A percentile compares a stretch with the other conserved stretches of the same genome.
These are phyloP conservation scores for Selaginella tamariscina DNA, from an alignment of 75 land plant genomes.

Conservation along the genomic window DNA sequence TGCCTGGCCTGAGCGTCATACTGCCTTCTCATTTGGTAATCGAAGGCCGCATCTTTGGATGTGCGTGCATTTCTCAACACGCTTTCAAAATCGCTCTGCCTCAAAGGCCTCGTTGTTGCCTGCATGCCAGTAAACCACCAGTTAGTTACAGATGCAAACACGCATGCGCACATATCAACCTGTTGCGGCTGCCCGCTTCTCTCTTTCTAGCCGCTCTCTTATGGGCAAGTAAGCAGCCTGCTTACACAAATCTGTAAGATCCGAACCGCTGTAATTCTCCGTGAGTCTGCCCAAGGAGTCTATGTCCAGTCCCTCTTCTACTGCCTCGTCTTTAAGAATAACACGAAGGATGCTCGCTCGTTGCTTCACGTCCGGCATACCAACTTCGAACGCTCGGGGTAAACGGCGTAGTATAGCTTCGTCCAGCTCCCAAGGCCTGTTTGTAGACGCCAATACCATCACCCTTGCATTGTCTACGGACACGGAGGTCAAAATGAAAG, in stretches of 20 bases:
- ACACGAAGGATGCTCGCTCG: slow-evolving; percentile 73
- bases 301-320: slow-evolving; percentile 51
- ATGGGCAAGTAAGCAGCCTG: slow-evolving; percentile 88
- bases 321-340: slow-evolving; percentile 68
- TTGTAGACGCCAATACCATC: slow-evolving; percentile 98
- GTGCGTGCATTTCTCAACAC: slow-evolving; percentile 2
- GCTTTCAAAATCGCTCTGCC: background rate
- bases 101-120: background rate
- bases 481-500: slow-evolving; percentile 4
- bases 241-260: slow-evolving; percentile 79
- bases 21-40: background rate
- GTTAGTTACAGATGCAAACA: background rate
- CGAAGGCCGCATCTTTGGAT: slow-evolving; percentile 4
- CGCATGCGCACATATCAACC: background rate
- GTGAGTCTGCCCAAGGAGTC: slow-evolving; percentile 58
- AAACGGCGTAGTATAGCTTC: slow-evolving; percentile 93
- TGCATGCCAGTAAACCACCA: background rate
- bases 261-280: slow-evolving; percentile 88
- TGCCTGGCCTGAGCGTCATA: background rate
- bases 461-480: slow-evolving; percentile 74
- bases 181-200: slow-evolving; percentile 22
- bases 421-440: slow-evolving; percentile 93
- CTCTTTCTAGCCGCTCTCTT: slow-evolving; percentile 64
- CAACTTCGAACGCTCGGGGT: slow-evolving; percentile 87
- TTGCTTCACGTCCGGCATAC: slow-evolving; percentile 58